Conservation (phyloP, 1,284 basidiomycete genomes). For the Microstroma glucosiphilum region DNA sequence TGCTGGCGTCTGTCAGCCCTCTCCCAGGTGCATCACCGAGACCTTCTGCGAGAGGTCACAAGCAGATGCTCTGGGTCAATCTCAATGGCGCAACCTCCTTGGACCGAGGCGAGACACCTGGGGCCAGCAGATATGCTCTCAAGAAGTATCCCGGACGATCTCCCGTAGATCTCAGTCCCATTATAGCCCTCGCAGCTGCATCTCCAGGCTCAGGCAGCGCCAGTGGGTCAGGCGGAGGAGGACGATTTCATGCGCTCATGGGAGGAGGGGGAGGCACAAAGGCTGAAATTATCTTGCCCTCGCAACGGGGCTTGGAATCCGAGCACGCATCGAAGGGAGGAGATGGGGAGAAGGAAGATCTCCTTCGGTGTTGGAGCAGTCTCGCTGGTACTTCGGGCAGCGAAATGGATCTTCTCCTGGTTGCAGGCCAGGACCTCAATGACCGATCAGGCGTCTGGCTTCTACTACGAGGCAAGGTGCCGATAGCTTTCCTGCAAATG, state of each 20-base stretch:
- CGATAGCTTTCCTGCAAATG: background rate
- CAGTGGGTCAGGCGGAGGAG: background rate
- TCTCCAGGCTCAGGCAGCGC: background rate
- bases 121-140: background rate
- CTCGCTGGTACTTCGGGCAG: background rate
- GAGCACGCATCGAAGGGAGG: background rate
- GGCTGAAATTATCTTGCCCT: background rate
- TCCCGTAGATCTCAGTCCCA: background rate
- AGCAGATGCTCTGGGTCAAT: background rate
- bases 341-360: background rate
- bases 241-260: background rate
- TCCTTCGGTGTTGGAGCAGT: background rate
- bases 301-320: conserved; percentile 2
- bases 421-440: background rate
- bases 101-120: background rate
- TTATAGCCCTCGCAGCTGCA: background rate
- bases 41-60: too few species aligned
- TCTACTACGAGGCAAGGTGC: background rate
- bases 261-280: background rate
- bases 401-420: background rate
- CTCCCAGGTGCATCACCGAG: too few species aligned
- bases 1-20: background rate
- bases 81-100: background rate
- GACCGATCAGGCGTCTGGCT: background rate
- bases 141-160: background rate